Evolutionary conservation across 2,329 filamentous ascomycete genomes (phyloP).

Genomic region (Penicillium sp.): DNA sequence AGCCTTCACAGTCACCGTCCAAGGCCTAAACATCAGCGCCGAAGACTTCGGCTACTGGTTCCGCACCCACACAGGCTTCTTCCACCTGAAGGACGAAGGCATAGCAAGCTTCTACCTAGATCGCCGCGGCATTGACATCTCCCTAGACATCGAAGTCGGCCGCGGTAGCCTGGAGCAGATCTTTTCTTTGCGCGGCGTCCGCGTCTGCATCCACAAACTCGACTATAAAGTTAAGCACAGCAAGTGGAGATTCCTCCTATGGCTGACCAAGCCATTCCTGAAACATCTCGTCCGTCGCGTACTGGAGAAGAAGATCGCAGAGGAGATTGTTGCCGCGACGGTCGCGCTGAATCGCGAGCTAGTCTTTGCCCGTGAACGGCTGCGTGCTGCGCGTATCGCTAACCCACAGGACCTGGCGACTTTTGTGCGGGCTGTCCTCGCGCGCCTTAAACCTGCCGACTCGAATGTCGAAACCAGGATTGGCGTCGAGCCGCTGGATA

Average conservation of each 20-base stretch:
- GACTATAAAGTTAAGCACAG: slow-evolving; percentile 69
- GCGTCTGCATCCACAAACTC: slow-evolving; percentile 82
- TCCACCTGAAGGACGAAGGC: slow-evolving; percentile 76
- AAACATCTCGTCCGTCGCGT: slow-evolving; percentile 76
- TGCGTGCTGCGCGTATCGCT: slow-evolving; percentile 80
- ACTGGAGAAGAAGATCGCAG: slow-evolving; percentile 74
- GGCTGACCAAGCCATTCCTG: slow-evolving; percentile 80
- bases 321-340: slow-evolving; percentile 66
- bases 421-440: slow-evolving; percentile 78
- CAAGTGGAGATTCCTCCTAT: slow-evolving; percentile 73
- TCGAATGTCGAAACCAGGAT: slow-evolving; percentile 73
- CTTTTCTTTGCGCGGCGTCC: slow-evolving; percentile 70
- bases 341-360: slow-evolving; percentile 79
- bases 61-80: slow-evolving; percentile 70
- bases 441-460: slow-evolving; percentile 70
- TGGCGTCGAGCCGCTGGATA: slow-evolving; percentile 62
- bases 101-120: slow-evolving; percentile 84
- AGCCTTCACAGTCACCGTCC: slow-evolving; percentile 71
- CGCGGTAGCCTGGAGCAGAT: slow-evolving; percentile 77
- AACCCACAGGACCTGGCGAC: slow-evolving; percentile 76
- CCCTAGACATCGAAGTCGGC: slow-evolving; percentile 79
- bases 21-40: slow-evolving; percentile 78
- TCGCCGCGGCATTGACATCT: slow-evolving; percentile 80
- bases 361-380: slow-evolving; percentile 78
- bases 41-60: slow-evolving; percentile 90